phyloP scores from a whole-genome alignment of 495 filamentous ascomycete genomes.

The Podospora sp. region DNA sequence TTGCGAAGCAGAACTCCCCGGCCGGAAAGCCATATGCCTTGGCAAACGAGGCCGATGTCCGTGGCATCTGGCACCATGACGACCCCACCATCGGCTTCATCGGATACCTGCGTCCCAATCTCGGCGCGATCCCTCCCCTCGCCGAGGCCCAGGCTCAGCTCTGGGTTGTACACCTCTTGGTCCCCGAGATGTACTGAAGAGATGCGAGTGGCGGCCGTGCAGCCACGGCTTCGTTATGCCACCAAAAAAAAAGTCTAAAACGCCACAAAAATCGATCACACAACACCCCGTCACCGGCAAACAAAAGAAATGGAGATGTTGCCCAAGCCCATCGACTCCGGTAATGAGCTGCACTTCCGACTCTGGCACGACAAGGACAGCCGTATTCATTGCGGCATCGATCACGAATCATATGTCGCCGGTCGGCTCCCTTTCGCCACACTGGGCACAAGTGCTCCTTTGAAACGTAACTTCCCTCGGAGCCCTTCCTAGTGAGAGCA shows the following conservation, averaged over 20 bases:
- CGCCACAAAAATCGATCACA: too few species aligned
- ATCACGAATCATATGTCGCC: conserved; percentile 46
- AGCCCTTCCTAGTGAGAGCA: too few species aligned
- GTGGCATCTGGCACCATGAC: conserved; percentile 41
- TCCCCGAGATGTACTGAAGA: neutral
- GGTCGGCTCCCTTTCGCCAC: neutral
- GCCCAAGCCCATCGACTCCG: conserved; percentile 10
- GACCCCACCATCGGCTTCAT: conserved; percentile 50
- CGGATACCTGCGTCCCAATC: conserved; percentile 32
- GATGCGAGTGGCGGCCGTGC: too few species aligned
- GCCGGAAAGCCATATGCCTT: neutral
- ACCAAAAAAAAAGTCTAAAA: too few species aligned
- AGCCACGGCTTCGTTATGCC: too few species aligned
- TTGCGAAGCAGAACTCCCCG: conserved; percentile 14
- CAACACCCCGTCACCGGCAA: too few species aligned
- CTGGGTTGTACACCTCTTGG: neutral
- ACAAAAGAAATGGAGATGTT: neutral
- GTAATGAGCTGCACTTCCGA: conserved; percentile 42
- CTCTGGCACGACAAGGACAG: conserved; percentile 25
- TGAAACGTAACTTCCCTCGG: neutral
- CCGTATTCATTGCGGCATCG: conserved; percentile 46
- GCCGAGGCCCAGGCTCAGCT: neutral
- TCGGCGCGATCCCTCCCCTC: neutral
- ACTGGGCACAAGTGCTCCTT: neutral
- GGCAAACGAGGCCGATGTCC: conserved; percentile 27